Base-by-base conservation (phyloP, 371 early-diverging fungal genomes). In the Mucor racemosus region DNA sequence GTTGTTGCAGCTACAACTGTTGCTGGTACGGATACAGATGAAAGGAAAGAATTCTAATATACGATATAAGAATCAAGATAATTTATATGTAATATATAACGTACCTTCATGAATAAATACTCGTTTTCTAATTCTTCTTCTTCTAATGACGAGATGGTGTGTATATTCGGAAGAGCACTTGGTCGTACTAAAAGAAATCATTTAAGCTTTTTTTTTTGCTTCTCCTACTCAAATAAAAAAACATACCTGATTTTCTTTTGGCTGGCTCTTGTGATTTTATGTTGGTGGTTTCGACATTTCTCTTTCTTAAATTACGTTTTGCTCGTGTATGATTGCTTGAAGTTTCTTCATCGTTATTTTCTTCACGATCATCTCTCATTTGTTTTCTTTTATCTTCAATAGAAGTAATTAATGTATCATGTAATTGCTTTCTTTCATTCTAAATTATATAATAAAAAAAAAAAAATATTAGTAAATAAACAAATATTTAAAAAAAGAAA, bases 321-420 rank as follows among this genome's bases (percentile, higher is more conserved):
- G 62, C 42, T 31, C 61, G 39, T 0, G 48, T 42, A 26, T 65
- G 55, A 19, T 34, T 31, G 3, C 31, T 56, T 5, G 40, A 58
- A 26, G 40, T 34, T 2, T 55, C 38, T 67, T 53, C 61, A 19
- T 55, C 73, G 38, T 69, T 66, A n/a, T 46, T 50, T 15, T 71
- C 69, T 5, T 69, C 70, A 10, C 69, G 66, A 48, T 80, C 77
- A 9, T 81, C 81, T 19, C 69, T 67, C 15, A 78, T 69, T 46
- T 69, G 68, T 57, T 72, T 76, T 57, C 77, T 68, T 17, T 69
- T 71, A 39, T 81, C 79, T 50, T 76, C 73, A 55, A 81, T 75
- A 2, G 77, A 76, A 36, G 62, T 38, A 53, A 81, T 71, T n/a
- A 81, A 41, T 5, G 55, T 64, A 1, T 64, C 56, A 35, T 60